These are phyloP conservation scores for Nakazawaea molendinolei DNA, from an alignment of 805 yeast species.

Conservation along the genomic window DNA sequence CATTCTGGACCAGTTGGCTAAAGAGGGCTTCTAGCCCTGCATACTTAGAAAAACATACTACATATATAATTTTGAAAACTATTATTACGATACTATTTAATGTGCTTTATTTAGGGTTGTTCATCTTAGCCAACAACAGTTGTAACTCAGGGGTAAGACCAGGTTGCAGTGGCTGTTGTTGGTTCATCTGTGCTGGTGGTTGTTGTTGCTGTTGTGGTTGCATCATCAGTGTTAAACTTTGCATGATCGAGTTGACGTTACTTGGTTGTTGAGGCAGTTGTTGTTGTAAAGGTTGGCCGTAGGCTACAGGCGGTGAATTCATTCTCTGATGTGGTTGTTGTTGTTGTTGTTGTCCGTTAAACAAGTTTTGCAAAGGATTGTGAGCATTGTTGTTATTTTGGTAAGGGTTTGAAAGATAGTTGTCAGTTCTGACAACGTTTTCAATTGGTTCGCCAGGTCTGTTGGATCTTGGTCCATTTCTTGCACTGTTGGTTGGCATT, in stretches of 20 bases:
- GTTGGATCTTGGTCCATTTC: slow-evolving; percentile 80
- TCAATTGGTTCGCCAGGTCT: slow-evolving; percentile 47
- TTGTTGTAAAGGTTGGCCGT: slow-evolving; percentile 9
- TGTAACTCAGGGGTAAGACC: slow-evolving; percentile 12
- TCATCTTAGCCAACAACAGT: slow-evolving; percentile 10
- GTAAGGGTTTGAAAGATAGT: slow-evolving; percentile 26
- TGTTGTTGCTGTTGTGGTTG: too few relatives aligned
- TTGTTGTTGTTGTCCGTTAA: slow-evolving; percentile 2
- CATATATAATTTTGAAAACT: not conserved
- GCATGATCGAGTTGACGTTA: slow-evolving; percentile 11
- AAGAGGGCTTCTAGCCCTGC: slow-evolving; percentile 41
- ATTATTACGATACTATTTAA: not conserved
- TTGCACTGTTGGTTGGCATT: slow-evolving; percentile 85
- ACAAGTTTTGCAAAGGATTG: slow-evolving; percentile 13
- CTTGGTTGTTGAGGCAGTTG: slow-evolving; percentile 1
- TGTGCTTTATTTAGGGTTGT: slow-evolving; percentile 5
- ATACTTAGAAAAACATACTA: not conserved
- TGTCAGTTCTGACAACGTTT: slow-evolving; percentile 23
- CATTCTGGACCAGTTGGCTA: slow-evolving; percentile 56
- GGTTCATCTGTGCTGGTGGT: slow-evolving; percentile 8
- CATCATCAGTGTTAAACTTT: slow-evolving; percentile 11
- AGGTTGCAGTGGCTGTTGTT: slow-evolving; percentile 2
- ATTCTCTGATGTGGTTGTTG: slow-evolving; percentile 2
- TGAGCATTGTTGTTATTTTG: slow-evolving; percentile 10
- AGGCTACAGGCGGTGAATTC: not conserved